Evolutionary conservation across 1,284 basidiomycete species (phyloP), one percentile per base, ranked within the genome.

Genomic region (Ceratobasidium sp.): DNA sequence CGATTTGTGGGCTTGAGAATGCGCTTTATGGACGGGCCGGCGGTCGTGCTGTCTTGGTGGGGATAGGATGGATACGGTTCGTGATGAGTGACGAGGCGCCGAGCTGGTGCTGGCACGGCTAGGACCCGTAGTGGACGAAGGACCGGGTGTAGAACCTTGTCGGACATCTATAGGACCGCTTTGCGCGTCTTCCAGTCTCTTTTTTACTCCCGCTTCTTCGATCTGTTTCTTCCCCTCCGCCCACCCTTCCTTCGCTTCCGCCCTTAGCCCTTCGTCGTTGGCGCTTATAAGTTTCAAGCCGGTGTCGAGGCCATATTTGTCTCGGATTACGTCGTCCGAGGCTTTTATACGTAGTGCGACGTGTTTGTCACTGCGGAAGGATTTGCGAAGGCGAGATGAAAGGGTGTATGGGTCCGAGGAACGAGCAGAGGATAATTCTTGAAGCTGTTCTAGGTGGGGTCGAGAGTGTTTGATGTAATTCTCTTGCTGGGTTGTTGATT

Each of bases 341-440:
- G 85, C 86, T 73, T 89, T 86, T 77, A 91, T 90, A 54, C 86
- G 87, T 76, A 89, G 85, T 69, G 93, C 89, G 0, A 92, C 82
- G 81, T 91, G 93, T 85, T 98, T 99, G 79, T 94, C 93, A 75
- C 89, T 88, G 0, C 98, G 89, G 80, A 99, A 98, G 22, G 87
- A 87, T 78, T 91, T 91, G 44, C 98, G 89, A 7, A 93, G 87
- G 73, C 89, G 89, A 6, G 84, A 81, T 5, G 95, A 97, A 24
- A 93, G 88, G 0, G 87, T 77, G 80, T 97, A 98, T 0, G 97
- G 97, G 83, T 99, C 96, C 1, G 89, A 82, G 78, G 93, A 93
- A 76, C 90, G 90, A 24, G 89, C 88, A 71, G 93, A 90, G 1
- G 93, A 93, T 0, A 89, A 85, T 15, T 87, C 84, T 79, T 94